Evolutionary conservation across 2,329 filamentous ascomycete species (phyloP), one percentile per base, ranked within the genome.

Genomic region (Exophiala calicioides): DNA sequence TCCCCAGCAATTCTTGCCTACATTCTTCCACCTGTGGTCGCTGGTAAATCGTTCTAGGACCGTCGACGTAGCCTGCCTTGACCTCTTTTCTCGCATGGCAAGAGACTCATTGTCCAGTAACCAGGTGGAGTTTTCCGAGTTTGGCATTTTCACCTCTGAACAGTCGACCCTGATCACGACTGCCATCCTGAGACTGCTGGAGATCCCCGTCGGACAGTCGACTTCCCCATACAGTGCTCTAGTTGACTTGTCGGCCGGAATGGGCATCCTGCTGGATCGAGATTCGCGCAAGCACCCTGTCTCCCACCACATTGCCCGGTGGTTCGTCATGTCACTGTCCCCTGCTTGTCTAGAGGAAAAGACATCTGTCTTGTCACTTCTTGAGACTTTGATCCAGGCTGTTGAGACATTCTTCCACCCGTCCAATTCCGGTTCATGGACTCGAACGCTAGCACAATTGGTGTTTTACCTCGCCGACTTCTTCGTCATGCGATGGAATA

Each of bases 341-440:
- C 91, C 93, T 1, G 75, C 83, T 34, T 93, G 88, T 60, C 71
- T 94, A 37, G 81, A 87, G 31, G 76, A 81, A n/a, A 77, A 85
- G 21, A 84, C 85, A 44, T 97, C 90, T 1, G 81, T 95, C 32
- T 70, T 98, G 60, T 81, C 85, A 24, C 88, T 87, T 56, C 78
- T 98, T 4, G 91, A 98, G 66, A 91, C 88, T 0, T 75, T 98
- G 41, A 86, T 98, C 58, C 87, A 97, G 66, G 93, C 90, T 2
- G 86, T 97, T 35, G 93, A 98, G 67, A 98, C 93, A 1, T 98
- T 98, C 68, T 98, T 96, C 75, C 93, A 98, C 61, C 93, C 93
- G 2, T 98, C 93, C 2, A 98, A 98, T 66, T 88, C 91, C 41
- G 93, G 93, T 10, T 75, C 75, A 10, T 98, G 93, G 93, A 95